Conservation (phyloP, 257 asterid genomes). For the Plantago major region DNA sequence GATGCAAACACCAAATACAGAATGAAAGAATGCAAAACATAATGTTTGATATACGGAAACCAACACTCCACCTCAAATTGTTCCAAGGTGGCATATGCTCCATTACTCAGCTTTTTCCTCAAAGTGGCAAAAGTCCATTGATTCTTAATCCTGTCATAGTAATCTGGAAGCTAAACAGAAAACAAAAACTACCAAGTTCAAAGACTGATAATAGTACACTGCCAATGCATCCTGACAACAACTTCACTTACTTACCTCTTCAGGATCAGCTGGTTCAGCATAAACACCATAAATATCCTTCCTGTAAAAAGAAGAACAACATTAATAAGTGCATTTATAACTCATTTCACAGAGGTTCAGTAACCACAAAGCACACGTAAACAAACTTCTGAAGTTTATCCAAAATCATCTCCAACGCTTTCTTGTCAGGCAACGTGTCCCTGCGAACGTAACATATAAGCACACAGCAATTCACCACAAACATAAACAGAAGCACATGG, state of each 20-base stretch:
- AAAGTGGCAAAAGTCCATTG: constrained; percentile 97
- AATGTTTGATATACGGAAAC: too few species aligned
- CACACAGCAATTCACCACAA: neutral
- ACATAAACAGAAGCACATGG: constrained; percentile 8
- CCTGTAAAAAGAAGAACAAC: constrained; percentile 51
- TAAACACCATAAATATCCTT: constrained; percentile 91
- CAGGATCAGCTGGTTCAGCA: constrained; percentile 99
- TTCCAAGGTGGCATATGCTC: constrained; percentile 63
- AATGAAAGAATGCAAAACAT: too few species aligned
- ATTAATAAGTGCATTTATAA: constrained; percentile 7
- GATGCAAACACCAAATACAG: too few species aligned
- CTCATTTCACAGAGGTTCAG: too few species aligned
- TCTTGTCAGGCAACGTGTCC: constrained; percentile 82
- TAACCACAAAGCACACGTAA: too few species aligned
- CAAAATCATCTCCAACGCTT: constrained; percentile 66
- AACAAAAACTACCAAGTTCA: constrained; percentile 13
- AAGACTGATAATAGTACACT: neutral
- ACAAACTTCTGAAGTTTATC: constrained; percentile 99
- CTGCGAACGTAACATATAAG: constrained; percentile 29
- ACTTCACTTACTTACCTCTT: constrained; percentile 71
- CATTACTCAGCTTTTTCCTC: constrained; percentile 79
- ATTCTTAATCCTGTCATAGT: constrained; percentile 75
- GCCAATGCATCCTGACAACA: constrained; percentile 7
- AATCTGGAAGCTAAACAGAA: constrained; percentile 89
- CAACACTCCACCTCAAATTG: constrained; percentile 66